Evolutionary conservation across 495 filamentous ascomycete genomes (phyloP).

Genomic region (Parathielavia appendiculata): DNA sequence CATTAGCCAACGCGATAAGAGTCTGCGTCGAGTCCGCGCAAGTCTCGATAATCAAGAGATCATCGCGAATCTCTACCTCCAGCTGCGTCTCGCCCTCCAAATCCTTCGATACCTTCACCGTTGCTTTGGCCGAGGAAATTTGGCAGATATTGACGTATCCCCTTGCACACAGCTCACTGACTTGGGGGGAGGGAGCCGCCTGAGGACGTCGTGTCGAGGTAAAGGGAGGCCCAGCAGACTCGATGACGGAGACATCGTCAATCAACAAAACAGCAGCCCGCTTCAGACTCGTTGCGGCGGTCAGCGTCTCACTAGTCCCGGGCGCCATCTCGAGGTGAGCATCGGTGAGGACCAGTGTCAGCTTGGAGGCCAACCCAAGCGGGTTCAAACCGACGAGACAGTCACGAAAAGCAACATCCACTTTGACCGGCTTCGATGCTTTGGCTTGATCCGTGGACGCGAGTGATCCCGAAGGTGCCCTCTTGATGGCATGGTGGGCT

Average conservation of each 20-base stretch:
- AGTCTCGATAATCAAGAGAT: conserved; percentile 84
- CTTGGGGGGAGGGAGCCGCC: conserved; percentile 52
- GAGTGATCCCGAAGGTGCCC: conserved; percentile 21
- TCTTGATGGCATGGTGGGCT: conserved; percentile 41
- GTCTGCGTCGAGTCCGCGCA: conserved; percentile 98
- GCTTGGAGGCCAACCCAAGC: conserved; percentile 64
- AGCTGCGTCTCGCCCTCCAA: conserved; percentile 57
- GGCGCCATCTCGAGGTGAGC: conserved; percentile 59
- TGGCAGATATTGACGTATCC: conserved; percentile 83
- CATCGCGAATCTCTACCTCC: conserved; percentile 76
- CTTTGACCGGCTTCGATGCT: conserved; percentile 46
- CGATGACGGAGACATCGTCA: conserved; percentile 62
- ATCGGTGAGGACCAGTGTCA: conserved; percentile 71
- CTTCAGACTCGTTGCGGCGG: conserved; percentile 60
- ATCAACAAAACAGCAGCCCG: conserved; percentile 80
- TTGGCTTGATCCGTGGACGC: conserved; percentile 23
- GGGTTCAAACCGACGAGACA: conserved; percentile 85
- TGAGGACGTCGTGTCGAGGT: conserved; percentile 42
- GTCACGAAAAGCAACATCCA: conserved; percentile 72
- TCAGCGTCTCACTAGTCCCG: conserved; percentile 55
- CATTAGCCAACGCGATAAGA: conserved; percentile 72
- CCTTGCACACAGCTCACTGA: conserved; percentile 56
- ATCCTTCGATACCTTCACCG: conserved; percentile 48
- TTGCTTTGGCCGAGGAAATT: conserved; percentile 70
- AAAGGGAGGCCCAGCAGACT: conserved; percentile 40